Conservation (phyloP, 306 rosid genomes). For the Citrullus colocynthis region DNA sequence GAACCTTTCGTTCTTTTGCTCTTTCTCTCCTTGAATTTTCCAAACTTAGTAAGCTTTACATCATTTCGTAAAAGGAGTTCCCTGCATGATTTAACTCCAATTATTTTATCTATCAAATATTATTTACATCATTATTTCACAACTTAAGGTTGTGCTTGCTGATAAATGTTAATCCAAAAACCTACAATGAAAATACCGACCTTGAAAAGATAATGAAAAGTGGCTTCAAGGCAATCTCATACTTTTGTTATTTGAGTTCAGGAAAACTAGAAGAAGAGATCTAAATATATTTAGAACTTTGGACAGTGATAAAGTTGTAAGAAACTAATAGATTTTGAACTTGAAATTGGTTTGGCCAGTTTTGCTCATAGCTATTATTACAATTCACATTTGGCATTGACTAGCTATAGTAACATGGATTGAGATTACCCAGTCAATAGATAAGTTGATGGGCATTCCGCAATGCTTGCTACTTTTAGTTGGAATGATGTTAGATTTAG, state of each 20-base stretch:
- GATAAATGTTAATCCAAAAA: not conserved
- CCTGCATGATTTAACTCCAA: not conserved
- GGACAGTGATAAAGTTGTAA: not conserved
- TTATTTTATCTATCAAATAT: not conserved
- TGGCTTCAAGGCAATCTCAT: not conserved
- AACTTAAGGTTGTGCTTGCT: not conserved
- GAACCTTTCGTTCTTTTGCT: not conserved
- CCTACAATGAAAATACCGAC: not conserved
- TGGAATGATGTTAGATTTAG: not conserved
- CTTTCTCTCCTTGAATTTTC: not conserved
- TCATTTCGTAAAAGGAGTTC: not conserved
- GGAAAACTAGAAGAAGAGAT: not conserved
- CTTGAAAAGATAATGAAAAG: not conserved
- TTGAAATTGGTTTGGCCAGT: not conserved
- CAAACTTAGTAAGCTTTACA: not conserved
- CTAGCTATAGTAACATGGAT: not conserved
- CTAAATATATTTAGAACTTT: not conserved
- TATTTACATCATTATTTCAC: not conserved
- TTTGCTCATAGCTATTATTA: not conserved
- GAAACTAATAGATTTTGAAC: not conserved
- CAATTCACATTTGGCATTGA: not conserved
- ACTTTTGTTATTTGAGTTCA: not conserved
- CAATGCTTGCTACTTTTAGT: not conserved
- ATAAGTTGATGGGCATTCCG: not conserved
- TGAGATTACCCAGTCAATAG: not conserved